Evolutionary conservation across 495 filamentous ascomycete species (phyloP), one percentile per base, ranked within the genome.

Genomic region (Lophiostoma macrostomum): DNA sequence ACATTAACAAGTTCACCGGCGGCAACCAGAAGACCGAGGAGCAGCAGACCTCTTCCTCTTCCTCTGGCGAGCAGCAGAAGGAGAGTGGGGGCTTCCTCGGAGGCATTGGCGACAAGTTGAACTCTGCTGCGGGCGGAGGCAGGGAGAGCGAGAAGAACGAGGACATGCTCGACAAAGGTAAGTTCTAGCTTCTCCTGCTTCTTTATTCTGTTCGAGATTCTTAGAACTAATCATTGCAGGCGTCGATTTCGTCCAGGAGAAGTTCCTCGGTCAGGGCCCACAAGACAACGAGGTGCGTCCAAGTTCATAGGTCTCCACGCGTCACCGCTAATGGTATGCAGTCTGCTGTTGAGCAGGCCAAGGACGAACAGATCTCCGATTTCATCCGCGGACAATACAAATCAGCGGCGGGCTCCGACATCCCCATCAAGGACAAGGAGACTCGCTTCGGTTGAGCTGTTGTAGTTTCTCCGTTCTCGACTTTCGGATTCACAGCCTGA

Each of bases 331-430:
- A n/a, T n/a, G n/a, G 5, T 11, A 6, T 12, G 11, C 29, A 60
- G 70, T 78, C 71, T 46, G 84, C 84, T 5, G 66, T 77, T 29
- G 85, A 89, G 67, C 85, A 89, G 64, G 83, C 80, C 59, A 87
- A 88, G 72, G 85, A 88, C 63, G 80, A 86, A 67, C 63, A 79
- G 67, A 70, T 62, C 30, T 54, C 38, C 45, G 69, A 65, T 46
- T 63, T 77, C 66, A 80, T 88, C 52, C 76, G 85, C 16, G 67
- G 67, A 2, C 71, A 81, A 66, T 87, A 83, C 69, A 83, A 83
- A 76, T 72, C 66, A 18, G 65, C 65, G 0, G 80, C 79, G 0
- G 85, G 85, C 41, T 77, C 71, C 12, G 81, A 87, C 22, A 41
- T 87, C 28, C 82, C 81, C 24, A 70, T 86, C 54, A 72, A 80